Evolutionary conservation across 1,284 basidiomycete species (phyloP), one percentile per base, ranked within the genome.

Genomic region (Entoloma clypeatum): DNA sequence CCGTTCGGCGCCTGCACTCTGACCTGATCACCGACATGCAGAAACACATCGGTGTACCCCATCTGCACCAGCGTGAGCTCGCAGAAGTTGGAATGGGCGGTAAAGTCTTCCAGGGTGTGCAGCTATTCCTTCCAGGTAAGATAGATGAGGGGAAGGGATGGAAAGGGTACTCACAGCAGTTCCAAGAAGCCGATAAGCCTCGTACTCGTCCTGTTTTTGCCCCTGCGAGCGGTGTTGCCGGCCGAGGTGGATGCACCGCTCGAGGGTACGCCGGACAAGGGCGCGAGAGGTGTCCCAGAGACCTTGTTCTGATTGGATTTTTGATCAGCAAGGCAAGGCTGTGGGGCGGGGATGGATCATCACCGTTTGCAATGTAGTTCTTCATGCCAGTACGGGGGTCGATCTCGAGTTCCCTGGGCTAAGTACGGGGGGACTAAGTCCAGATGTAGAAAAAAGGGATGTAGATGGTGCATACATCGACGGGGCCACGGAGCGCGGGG

Each of bases 381-480:
- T 96, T 96, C 92, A 97, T 95, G 4, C 92, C 93, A 0, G 86
- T 90, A 7, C 74, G 69, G 1, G 79, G 79, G 60, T 97, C 93
- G 16, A 97, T 76, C 54, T 94, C 86, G 5, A 96, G 71, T 59
- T 97, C 93, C 30, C 76, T 67, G 0, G 86, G 86, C 79, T 83
- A 31, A 41, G 14, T 29, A 16, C 44, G 39, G 18, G 25, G 28
- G 24, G 7, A 23, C 21, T 13, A 41, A 21, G 36, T 5, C 30
- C 11, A 10, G 29, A 23, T 13, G 18, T 13, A 24, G 22, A 33
- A 35, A 22, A 21, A 6, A 25, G 25, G 21, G 11, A 32, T 36
- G 11, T 24, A 29, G 21, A 60, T n/a, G n/a, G n/a, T n/a, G n/a
- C 69, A 39, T 52, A 79, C 77, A 52, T 84, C 74, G 10, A 91